These are phyloP conservation scores for Lindgomyces ingoldianus DNA, from an alignment of 495 filamentous ascomycete genomes.

Conservation along the genomic window DNA sequence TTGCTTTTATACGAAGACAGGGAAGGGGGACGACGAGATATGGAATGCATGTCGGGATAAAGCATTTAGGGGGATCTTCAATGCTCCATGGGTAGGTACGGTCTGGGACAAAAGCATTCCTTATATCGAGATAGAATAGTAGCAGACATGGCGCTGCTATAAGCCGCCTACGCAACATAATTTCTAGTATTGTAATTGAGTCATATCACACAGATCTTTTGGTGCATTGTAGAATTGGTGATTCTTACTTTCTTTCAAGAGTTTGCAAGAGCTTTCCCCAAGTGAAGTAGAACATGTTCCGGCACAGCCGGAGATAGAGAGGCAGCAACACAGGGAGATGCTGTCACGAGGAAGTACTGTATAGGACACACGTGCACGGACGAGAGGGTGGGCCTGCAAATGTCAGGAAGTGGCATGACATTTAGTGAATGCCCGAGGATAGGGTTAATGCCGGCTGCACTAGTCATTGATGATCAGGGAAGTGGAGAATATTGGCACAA, in stretches of 20 bases:
- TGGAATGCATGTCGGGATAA: background rate
- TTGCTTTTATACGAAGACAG: background rate
- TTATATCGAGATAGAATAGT: too few relatives aligned
- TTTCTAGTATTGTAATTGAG: background rate
- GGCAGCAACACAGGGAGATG: too few relatives aligned
- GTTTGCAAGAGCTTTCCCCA: too few relatives aligned
- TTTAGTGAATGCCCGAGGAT: too few relatives aligned
- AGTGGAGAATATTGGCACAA: background rate
- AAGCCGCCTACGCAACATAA: background rate
- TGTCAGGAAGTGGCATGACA: too few relatives aligned
- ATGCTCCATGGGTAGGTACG: background rate
- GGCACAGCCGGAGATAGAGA: too few relatives aligned
- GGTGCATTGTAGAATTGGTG: background rate
- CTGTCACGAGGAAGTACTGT: background rate
- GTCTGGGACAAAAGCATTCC: constrained; percentile 1
- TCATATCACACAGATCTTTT: too few relatives aligned
- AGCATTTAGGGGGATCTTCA: background rate
- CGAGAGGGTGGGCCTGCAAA: too few relatives aligned
- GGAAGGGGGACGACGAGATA: background rate
- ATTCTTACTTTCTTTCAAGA: too few relatives aligned
- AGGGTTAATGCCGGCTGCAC: background rate
- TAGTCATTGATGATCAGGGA: background rate
- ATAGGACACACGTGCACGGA: too few relatives aligned
- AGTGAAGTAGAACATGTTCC: too few relatives aligned
- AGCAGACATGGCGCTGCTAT: background rate